Conservation (phyloP, 192 early-diverging fungal species). For the Spizellomyces punctatus region DNA sequence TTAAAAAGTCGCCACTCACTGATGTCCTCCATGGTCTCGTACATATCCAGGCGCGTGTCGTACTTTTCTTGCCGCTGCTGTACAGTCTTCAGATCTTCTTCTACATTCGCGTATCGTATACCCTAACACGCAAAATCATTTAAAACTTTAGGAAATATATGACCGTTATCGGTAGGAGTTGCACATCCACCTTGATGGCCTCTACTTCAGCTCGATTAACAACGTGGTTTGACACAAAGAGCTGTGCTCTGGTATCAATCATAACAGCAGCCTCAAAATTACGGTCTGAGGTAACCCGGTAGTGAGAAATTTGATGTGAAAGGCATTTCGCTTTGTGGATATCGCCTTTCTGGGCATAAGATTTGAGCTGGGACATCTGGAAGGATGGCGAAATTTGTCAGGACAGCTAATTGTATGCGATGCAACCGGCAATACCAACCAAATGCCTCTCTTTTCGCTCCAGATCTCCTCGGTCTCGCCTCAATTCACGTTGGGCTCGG, state of each 20-base stretch:
- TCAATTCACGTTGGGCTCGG: constrained; percentile 37
- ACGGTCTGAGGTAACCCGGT: constrained; percentile 37
- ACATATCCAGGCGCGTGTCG: constrained; percentile 28
- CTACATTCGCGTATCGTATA: constrained; percentile 39
- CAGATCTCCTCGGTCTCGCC: constrained; percentile 44
- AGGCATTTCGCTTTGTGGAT: constrained; percentile 48
- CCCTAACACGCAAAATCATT: constrained; percentile 16
- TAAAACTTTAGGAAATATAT: background rate
- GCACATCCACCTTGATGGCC: constrained; percentile 39
- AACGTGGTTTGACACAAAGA: constrained; percentile 48
- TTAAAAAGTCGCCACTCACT: constrained; percentile 11
- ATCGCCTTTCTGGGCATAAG: constrained; percentile 40
- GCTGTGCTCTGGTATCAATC: constrained; percentile 45
- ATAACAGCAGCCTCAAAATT: constrained; percentile 47
- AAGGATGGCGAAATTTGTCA: background rate
- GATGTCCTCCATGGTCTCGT: constrained; percentile 51
- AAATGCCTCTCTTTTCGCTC: constrained; percentile 47
- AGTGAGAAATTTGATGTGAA: constrained; percentile 43
- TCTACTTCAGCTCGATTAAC: constrained; percentile 51
- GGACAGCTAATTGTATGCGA: background rate
- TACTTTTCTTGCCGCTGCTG: constrained; percentile 42
- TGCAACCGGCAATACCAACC: constrained; percentile 16
- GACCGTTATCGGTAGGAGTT: background rate
- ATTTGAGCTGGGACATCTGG: constrained; percentile 43
- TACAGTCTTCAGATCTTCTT: constrained; percentile 34